phyloP scores from a whole-genome alignment of 495 filamentous ascomycete genomes.

The Aspergillus indologenus region DNA sequence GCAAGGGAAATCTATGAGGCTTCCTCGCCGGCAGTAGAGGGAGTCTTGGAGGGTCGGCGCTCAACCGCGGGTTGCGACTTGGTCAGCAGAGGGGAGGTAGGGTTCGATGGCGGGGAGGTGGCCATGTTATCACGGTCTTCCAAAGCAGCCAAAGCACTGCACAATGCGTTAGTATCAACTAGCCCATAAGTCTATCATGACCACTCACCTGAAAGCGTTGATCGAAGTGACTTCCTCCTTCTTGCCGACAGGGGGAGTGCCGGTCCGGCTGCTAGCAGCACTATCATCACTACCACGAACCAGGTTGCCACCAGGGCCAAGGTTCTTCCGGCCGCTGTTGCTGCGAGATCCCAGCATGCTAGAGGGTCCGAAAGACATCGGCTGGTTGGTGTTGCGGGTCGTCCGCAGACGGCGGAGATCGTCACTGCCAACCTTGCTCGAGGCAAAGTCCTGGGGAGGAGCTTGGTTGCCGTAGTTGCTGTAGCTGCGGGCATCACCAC shows the following conservation, averaged over 20 bases:
- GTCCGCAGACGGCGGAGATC: slow-evolving; percentile 78
- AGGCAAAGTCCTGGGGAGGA: slow-evolving; percentile 65
- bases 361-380: slow-evolving; percentile 65
- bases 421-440: slow-evolving; percentile 81
- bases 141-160: slow-evolving; percentile 56
- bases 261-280: slow-evolving; percentile 78
- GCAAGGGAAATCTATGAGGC: slow-evolving; percentile 46
- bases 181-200: background rate
- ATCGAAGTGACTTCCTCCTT: slow-evolving; percentile 64
- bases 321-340: slow-evolving; percentile 74
- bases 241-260: slow-evolving; percentile 74
- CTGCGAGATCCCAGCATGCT: slow-evolving; percentile 77
- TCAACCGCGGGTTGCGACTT: slow-evolving; percentile 52
- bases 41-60: slow-evolving; percentile 49
- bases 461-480: slow-evolving; percentile 60
- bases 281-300: slow-evolving; percentile 74
- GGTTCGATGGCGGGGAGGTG: slow-evolving; percentile 57
- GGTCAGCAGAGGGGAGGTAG: slow-evolving; percentile 53
- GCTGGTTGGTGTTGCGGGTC: slow-evolving; percentile 59
- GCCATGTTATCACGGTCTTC: slow-evolving; percentile 56
- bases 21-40: slow-evolving; percentile 45
- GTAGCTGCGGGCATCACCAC: slow-evolving; percentile 82
- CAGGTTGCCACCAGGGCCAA: slow-evolving; percentile 68
- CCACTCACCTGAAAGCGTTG: slow-evolving; percentile 83
- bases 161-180: slow-evolving; percentile 21